Base-by-base conservation (phyloP, 2,329 filamentous ascomycete species). In the Corynespora cassiicola region DNA sequence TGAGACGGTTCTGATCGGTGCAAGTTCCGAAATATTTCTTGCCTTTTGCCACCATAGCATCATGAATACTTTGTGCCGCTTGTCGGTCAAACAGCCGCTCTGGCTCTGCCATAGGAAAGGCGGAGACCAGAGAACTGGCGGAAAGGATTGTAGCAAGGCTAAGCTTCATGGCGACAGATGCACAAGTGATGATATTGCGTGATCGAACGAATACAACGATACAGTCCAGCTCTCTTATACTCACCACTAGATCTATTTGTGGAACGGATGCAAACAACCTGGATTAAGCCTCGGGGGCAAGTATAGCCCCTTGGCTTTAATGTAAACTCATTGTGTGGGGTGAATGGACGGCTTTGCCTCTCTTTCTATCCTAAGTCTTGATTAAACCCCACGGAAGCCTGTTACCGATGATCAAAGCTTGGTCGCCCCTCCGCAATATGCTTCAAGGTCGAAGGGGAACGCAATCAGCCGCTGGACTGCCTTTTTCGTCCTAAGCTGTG, bases 1-100 rank as follows among this genome's bases (percentile, higher is more conserved):
- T 73, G 11, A 87, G 73, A 7, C 73, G 76, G 46, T 67, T 68
- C 51, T 79, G 74, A 56, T 87, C 84, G 2, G 78, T 73, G 52
- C 70, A 74, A 11, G 76, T 79, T 51, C 85, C 85, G 38, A 79
- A 84, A 70, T 87, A 88, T 52, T 79, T 74, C 71, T 85, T 87
- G 49, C 84, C 84, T 62, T 82, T 80, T 37, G 76, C 75, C 56
- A 79, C 76, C 67, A 86, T 79, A 16, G 78, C 72, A 36, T 65
- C 65, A 61, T 85, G 71, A 51, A 86, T 74, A 68, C 78, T 82
- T 44, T 66, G 50, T 3, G 62, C 50, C 23, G 63, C 62, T 43
- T 67, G 62, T 29, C 63, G 63, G 25, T 54, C 50, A 20, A 66
- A 48, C 3, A 56, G 11, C 11, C 47, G 41, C 45, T 64, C 58